phyloP scores from a whole-genome alignment of 257 asterid genomes.

The Capsicum rhomboideum region DNA sequence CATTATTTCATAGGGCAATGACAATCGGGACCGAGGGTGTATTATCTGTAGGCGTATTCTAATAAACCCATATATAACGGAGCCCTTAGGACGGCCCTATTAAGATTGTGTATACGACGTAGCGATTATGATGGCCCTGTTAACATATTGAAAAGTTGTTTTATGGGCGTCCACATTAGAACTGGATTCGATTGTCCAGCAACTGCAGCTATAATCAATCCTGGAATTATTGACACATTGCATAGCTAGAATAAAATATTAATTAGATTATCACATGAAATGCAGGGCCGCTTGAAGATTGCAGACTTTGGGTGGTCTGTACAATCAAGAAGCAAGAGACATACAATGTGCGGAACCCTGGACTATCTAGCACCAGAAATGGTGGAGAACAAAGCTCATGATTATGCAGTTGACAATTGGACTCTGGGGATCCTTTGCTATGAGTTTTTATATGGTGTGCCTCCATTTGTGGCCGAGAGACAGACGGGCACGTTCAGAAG shows the following conservation, averaged over 20 bases:
- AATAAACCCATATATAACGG: background rate
- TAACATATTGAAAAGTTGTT: background rate
- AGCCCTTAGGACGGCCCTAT: background rate
- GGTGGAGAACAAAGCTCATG: slow-evolving; percentile 94
- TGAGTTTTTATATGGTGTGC: slow-evolving; percentile 74
- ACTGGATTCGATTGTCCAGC: background rate
- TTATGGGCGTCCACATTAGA: background rate
- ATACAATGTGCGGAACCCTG: slow-evolving; percentile 91
- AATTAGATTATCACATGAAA: slow-evolving; percentile 3
- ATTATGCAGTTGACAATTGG: slow-evolving; percentile 92
- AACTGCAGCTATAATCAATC: background rate
- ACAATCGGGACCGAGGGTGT: background rate
- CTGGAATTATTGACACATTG: background rate
- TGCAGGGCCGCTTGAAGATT: slow-evolving; percentile 82
- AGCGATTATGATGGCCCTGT: background rate
- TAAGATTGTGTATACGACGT: background rate
- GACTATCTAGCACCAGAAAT: slow-evolving; percentile 97
- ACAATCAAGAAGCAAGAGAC: slow-evolving; percentile 75
- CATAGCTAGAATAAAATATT: background rate
- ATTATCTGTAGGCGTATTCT: background rate
- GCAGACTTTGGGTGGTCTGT: slow-evolving; percentile 99
- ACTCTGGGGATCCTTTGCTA: slow-evolving; percentile 86
- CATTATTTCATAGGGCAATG: background rate
- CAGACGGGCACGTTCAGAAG: slow-evolving; percentile 77
- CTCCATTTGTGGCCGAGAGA: slow-evolving; percentile 93